Evolutionary conservation across 164 flowering plant species (phyloP), one percentile per base, ranked within the genome.

Genomic region (Vitis labrusca): DNA sequence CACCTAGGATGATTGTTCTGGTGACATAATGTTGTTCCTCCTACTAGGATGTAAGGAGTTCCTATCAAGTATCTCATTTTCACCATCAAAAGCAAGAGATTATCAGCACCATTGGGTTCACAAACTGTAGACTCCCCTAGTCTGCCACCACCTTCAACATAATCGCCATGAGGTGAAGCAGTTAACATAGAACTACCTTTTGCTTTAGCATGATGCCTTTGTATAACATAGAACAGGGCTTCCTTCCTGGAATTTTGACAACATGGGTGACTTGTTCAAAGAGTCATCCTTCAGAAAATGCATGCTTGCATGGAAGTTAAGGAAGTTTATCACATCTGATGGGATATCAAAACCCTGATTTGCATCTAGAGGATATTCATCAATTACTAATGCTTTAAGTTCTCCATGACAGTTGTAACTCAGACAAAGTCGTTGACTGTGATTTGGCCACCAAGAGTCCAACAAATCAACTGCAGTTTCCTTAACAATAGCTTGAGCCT

Each of bases 331-430:
- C 15, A 92, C 71, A 70, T 97, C 96, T 44, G 99, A 88, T 66
- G 98, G 99, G 71, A 95, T 88, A 84, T 95, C 99, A 73, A 91
- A 95, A 69, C 99, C 98, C 79, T 91, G 98, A 79, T 91, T 90
- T 48, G 98, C 97, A 87, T 93, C 99, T 64, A 97, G 96, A 72
- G 97, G 97, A 77, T 93, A 95, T 72, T 95, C 97, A 76, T 91
- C 91, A 13, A 95, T 90, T 23, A 95, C 97, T 64, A 91, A 79
- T n/a, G 97, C 97, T 9, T 85, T 60, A 97, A 92, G 74, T 86
- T 85, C 52, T 86, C 93, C 80, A 72, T 84, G 56, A 95, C 86
- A 67, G 97, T 89, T 54, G 99, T 80, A 55, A 78, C 71, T 97
- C 99, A 95, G 19, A 85, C 73, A 79, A 89, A 91, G 69, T 84